A percentile compares a stretch with the other conserved stretches of the same genome.
Evolutionary conservation across 768 basidiomycete genomes (phyloP).

Genomic region (Phylloporus sp.): DNA sequence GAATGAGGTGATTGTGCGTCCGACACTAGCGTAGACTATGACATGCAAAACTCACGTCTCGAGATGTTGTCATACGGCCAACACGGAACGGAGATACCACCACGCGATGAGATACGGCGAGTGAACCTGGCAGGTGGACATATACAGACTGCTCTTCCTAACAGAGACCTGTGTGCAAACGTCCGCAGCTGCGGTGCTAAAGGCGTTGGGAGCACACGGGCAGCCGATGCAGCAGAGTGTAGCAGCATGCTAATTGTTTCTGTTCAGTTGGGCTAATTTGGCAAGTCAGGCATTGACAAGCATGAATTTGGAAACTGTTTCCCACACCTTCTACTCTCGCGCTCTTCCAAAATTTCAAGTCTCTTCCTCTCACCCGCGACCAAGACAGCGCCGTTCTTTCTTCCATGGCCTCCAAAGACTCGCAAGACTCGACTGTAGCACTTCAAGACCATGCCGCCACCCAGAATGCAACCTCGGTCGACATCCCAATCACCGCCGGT

Average conservation of each 20-base stretch:
- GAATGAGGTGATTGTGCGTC: slow-evolving; percentile 1
- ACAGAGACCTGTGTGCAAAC: slow-evolving; percentile 17
- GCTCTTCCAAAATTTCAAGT: slow-evolving; percentile 29
- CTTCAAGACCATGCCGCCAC: slow-evolving; percentile 44
- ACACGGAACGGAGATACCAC: slow-evolving; percentile 4
- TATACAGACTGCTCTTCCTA: slow-evolving; percentile 21
- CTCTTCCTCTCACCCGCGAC: slow-evolving; percentile 17
- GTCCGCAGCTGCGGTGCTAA: slow-evolving; percentile 22
- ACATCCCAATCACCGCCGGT: slow-evolving; percentile 69
- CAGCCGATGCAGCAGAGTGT: slow-evolving; percentile 11
- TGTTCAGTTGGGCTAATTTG: slow-evolving; percentile 14
- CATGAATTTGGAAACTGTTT: slow-evolving; percentile 11
- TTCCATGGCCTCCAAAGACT: slow-evolving; percentile 28
- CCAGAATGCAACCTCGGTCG: slow-evolving; percentile 37
- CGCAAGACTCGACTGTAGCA: slow-evolving; percentile 28
- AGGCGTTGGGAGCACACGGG: slow-evolving; percentile 23
- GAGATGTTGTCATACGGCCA: slow-evolving; percentile 3
- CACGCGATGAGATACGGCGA: slow-evolving; percentile 6
- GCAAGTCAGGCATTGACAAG: slow-evolving; percentile 1
- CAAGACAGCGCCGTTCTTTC: slow-evolving; percentile 4
- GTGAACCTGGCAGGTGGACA: slow-evolving; percentile 18
- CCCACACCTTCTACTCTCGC: slow-evolving; percentile 19
- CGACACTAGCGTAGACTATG: slow-evolving; percentile 1
- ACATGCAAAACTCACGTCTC: slow-evolving; percentile 28
- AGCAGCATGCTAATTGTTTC: slow-evolving; percentile 29